Evolutionary conservation across 306 rosid genomes (phyloP).

Genomic region (Vigna trinervia): DNA sequence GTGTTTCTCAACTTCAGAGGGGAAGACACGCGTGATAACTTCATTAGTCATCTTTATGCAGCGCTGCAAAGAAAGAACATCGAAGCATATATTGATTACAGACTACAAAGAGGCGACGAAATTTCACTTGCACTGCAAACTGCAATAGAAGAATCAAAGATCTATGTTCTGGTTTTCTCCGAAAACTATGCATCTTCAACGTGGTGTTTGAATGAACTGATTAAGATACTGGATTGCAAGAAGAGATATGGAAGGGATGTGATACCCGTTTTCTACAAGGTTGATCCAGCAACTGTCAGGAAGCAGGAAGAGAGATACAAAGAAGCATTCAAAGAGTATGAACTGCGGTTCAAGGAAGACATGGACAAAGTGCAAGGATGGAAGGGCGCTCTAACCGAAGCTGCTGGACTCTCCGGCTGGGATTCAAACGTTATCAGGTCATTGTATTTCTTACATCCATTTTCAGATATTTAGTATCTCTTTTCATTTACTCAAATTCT

Average conservation of each 20-base stretch:
- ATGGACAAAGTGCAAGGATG: background rate
- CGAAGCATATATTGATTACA: slow-evolving; percentile 7
- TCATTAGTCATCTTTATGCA: background rate
- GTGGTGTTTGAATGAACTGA: background rate
- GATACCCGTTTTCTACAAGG: slow-evolving; percentile 42
- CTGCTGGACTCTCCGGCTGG: background rate
- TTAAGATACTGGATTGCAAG: background rate
- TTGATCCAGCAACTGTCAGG: slow-evolving; percentile 36
- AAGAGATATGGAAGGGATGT: slow-evolving; percentile 5
- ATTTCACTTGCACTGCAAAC: background rate
- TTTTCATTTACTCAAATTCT: background rate
- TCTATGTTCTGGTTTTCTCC: background rate
- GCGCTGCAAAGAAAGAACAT: background rate
- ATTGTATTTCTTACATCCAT: no score
- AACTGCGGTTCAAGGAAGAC: background rate
- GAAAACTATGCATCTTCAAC: background rate
- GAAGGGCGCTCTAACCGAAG: slow-evolving; percentile 26
- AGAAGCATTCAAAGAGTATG: background rate
- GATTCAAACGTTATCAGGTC: background rate
- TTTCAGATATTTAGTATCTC: no score
- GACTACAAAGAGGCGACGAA: background rate
- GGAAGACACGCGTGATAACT: slow-evolving; percentile 33
- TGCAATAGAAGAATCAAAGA: background rate
- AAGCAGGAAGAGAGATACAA: slow-evolving; percentile 8
- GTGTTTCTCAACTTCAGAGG: slow-evolving; percentile 47